phyloP scores from a whole-genome alignment of 768 basidiomycete genomes.

The Strobilomyces confusus region DNA sequence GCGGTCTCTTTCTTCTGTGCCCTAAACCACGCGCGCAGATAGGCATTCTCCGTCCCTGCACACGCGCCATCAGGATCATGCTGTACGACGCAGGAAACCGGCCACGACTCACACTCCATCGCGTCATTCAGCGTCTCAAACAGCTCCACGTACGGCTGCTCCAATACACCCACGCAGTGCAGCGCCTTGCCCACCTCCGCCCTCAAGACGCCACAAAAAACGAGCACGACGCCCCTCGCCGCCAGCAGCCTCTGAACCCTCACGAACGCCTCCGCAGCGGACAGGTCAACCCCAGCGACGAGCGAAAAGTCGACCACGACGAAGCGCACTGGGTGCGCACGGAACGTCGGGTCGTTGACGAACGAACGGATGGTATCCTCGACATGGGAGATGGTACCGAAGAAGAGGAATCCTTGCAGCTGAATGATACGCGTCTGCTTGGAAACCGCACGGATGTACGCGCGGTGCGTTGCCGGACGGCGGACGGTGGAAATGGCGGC shows the following conservation, averaged over 20 bases:
- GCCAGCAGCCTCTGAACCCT: constrained; percentile 79
- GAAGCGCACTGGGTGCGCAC: constrained; percentile 77
- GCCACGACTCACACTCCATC: constrained; percentile 73
- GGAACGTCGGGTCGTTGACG: constrained; percentile 69
- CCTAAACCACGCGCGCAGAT: constrained; percentile 75
- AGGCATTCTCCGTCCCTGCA: constrained; percentile 90
- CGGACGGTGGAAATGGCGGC: constrained; percentile 88
- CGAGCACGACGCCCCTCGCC: constrained; percentile 73
- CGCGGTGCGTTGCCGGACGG: constrained; percentile 80
- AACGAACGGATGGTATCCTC: constrained; percentile 81
- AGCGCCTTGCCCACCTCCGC: constrained; percentile 70
- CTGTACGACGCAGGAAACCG: not conserved
- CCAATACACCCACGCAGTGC: constrained; percentile 72
- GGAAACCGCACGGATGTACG: constrained; percentile 89
- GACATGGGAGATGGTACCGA: constrained; percentile 88
- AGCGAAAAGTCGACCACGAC: constrained; percentile 84
- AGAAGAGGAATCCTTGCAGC: constrained; percentile 91
- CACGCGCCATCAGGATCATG: constrained; percentile 4
- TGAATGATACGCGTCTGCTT: constrained; percentile 86
- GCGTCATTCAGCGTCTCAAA: constrained; percentile 85
- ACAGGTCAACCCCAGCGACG: constrained; percentile 90
- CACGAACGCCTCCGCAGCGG: constrained; percentile 92
- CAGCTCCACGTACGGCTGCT: constrained; percentile 73
- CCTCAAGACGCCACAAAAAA: constrained; percentile 79
- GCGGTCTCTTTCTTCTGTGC: constrained; percentile 55